Percentiles rank a stretch among this genome's conserved stretches.
phyloP scores from a whole-genome alignment of 2,329 filamentous ascomycete genomes.

The Chaetomiaceae sp. region DNA sequence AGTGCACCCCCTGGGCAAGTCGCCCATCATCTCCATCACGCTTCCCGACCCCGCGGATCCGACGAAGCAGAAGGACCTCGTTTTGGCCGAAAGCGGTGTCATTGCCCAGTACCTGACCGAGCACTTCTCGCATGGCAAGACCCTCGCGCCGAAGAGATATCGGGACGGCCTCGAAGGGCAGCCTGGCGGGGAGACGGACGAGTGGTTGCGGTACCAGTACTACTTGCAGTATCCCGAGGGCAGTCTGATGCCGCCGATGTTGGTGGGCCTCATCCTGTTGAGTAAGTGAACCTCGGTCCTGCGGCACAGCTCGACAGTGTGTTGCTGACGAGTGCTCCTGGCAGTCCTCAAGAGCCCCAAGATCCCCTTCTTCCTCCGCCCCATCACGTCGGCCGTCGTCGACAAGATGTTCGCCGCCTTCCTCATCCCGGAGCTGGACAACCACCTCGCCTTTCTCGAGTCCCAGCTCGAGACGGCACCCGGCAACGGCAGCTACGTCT shows the following conservation, averaged over 20 bases:
- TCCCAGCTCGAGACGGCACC: slow-evolving; percentile 41
- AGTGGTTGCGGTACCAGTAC: slow-evolving; percentile 55
- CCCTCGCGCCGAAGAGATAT: slow-evolving; percentile 47
- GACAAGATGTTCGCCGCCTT: slow-evolving; percentile 36
- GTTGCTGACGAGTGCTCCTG: neutral
- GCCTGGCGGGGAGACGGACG: slow-evolving; percentile 53
- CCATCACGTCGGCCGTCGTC: slow-evolving; percentile 43
- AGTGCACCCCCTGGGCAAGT: slow-evolving; percentile 79
- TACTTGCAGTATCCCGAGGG: slow-evolving; percentile 82
- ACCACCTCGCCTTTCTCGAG: slow-evolving; percentile 44
- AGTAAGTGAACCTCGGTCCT: slow-evolving; percentile 32
- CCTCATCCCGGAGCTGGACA: slow-evolving; percentile 42
- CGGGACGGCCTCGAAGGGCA: slow-evolving; percentile 49
- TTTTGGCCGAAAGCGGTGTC: slow-evolving; percentile 73
- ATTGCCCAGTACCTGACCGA: slow-evolving; percentile 79
- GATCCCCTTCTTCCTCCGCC: slow-evolving; percentile 49
- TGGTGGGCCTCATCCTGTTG: slow-evolving; percentile 58
- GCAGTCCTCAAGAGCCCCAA: slow-evolving; percentile 40
- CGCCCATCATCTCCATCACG: slow-evolving; percentile 65
- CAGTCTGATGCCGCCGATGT: slow-evolving; percentile 66
- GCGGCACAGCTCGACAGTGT: no score
- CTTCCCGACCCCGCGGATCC: slow-evolving; percentile 23
- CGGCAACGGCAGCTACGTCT: slow-evolving; percentile 38
- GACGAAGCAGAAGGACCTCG: slow-evolving; percentile 38
- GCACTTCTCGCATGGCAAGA: slow-evolving; percentile 42